phyloP scores from a whole-genome alignment of 441 rosid genomes.

The Rhodomyrtus psidioides region DNA sequence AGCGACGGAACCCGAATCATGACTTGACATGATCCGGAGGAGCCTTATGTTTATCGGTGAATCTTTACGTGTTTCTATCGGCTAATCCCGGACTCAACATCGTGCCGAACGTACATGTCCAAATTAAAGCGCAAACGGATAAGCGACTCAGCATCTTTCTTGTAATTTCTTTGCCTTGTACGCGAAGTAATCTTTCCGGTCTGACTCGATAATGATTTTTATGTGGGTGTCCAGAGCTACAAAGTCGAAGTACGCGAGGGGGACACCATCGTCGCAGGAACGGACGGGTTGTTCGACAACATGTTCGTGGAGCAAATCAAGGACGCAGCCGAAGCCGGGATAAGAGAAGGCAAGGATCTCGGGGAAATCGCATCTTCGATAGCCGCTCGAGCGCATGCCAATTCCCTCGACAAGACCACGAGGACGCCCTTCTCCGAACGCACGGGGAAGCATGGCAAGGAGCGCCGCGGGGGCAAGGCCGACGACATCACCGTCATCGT shows the following conservation, averaged over 20 bases:
- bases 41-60: background rate
- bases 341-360: background rate
- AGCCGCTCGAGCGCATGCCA: background rate
- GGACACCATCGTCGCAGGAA: conserved; percentile 2
- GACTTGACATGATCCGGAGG: background rate
- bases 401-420: background rate
- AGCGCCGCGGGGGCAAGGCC: background rate
- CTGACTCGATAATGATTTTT: background rate
- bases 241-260: background rate
- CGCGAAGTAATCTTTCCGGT: background rate
- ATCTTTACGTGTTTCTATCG: background rate
- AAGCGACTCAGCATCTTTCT: too few relatives aligned
- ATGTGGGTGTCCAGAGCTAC: background rate
- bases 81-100: background rate
- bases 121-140: too few relatives aligned
- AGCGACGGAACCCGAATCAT: background rate
- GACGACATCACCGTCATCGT: background rate
- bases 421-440: background rate
- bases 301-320: background rate
- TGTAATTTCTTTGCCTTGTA: background rate
- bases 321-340: background rate
- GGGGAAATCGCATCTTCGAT: background rate
- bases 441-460: too few relatives aligned
- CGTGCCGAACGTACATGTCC: too few relatives aligned
- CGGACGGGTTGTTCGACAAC: conserved; percentile 7